These are phyloP conservation scores for Pestalotiopsis fici DNA, from an alignment of 2,329 filamentous ascomycete genomes.

Conservation along the genomic window DNA sequence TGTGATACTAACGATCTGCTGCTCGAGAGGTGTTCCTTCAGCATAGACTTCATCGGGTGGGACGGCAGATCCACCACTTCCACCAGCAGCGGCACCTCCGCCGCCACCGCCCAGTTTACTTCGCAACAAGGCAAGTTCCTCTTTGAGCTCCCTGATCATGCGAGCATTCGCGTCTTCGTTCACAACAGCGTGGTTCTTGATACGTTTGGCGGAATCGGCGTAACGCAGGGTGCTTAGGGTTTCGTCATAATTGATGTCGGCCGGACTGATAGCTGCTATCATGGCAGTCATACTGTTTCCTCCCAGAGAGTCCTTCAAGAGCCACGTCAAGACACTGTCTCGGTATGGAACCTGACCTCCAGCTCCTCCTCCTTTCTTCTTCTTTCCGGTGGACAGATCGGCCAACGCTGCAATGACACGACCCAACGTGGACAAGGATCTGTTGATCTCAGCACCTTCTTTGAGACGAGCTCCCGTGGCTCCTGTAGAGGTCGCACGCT, in stretches of 20 bases:
- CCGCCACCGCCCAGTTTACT: conserved; percentile 74
- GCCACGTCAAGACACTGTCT: conserved; percentile 95
- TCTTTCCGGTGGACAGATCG: conserved; percentile 83
- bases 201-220: conserved; percentile 95
- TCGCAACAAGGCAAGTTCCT: conserved; percentile 83
- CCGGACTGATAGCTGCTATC: conserved; percentile 98
- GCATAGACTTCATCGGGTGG: conserved; percentile 83
- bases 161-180: conserved; percentile 98
- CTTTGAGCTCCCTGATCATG: conserved; percentile 98
- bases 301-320: conserved; percentile 93
- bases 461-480: conserved; percentile 94
- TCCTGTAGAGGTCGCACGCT: conserved; percentile 94
- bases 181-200: conserved; percentile 99
- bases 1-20: conserved; percentile 96
- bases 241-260: conserved; percentile 98
- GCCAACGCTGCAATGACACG: conserved; percentile 96
- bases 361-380: conserved; percentile 65
- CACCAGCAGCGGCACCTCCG: conserved; percentile 44
- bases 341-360: conserved; percentile 86
- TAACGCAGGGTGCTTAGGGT: conserved; percentile 94
- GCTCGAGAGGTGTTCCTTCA: conserved; percentile 86
- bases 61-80: conserved; percentile 47
- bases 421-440: conserved; percentile 91
- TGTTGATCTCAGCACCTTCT: conserved; percentile 97
- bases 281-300: conserved; percentile 99